Base-by-base conservation (phyloP, 495 filamentous ascomycete genomes). In the Penicillium manginii region DNA sequence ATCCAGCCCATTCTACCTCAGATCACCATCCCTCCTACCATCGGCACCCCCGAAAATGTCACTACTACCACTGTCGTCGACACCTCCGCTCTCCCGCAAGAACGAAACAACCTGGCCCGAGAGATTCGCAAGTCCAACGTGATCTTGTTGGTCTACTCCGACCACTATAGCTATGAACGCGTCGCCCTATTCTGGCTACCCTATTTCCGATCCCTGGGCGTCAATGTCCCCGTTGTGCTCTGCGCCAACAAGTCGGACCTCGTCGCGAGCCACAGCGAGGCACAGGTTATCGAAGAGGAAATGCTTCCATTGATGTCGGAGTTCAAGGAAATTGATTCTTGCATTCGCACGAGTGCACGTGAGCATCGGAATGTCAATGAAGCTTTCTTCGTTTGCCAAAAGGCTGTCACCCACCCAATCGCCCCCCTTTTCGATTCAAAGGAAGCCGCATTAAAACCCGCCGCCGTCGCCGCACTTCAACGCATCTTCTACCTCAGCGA, bases 231-330 rank as follows among this genome's bases (percentile, higher is more conserved):
- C 0, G 94, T 98, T 3, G 91, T 98, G 42, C 80, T 98, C 57
- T 98, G 96, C 74, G 92, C 94, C 65, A 98, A 97, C 79, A 98
- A 98, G 73, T 89, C 91, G 18, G 94, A 98, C 65, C 82, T 97
- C 35, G 83, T 84, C 8, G 80, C 81, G 21, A 84, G 84, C 64
- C 86, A 86, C 43, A 87, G 78, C 52, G 91, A 89, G 50, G 78
- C 89, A 1, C 89, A 96, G 69, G 89, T 97, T 12, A 83, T 96
- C 11, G 89, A 93, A 65, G 93, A 97, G 67, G 94, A 98, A 77
- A 98, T 98, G 96, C 78, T 98, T 50, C 96, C 94, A 3, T 87
- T 98, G 62, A 98, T 98, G 94, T 85, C 89, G 43, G 94, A 98
- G 73, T 98, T 98, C 80, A 94, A 97, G 70, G 94, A 98, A 74